phyloP scores from a whole-genome alignment of 2,329 filamentous ascomycete species.

The Triangularia verruculosa region DNA sequence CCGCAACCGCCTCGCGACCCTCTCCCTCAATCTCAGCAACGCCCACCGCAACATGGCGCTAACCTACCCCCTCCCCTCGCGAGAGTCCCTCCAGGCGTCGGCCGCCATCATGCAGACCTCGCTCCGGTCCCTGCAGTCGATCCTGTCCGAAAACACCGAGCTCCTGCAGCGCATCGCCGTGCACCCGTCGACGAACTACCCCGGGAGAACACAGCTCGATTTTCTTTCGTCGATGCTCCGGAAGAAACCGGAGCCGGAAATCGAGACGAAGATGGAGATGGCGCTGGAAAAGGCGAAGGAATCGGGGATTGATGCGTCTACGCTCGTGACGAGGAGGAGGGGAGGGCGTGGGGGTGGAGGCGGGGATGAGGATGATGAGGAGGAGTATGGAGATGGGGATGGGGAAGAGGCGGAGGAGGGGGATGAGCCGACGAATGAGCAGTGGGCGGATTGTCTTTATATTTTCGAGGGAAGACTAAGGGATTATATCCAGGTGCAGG shows the following conservation, averaged over 20 bases:
- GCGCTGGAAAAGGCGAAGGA: conserved; percentile 50
- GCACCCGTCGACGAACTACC: conserved; percentile 74
- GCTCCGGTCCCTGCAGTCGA: conserved; percentile 63
- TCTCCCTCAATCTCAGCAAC: conserved; percentile 65
- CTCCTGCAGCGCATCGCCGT: conserved; percentile 69
- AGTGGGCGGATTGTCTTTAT: conserved; percentile 37
- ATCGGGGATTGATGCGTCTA: conserved; percentile 31
- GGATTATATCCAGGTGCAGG: conserved; percentile 44
- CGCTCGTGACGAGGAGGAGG: conserved; percentile 27
- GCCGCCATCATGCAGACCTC: conserved; percentile 69
- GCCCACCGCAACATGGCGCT: conserved; percentile 59
- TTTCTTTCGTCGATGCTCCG: conserved; percentile 69
- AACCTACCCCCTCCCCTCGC: conserved; percentile 63
- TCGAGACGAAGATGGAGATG: conserved; percentile 69
- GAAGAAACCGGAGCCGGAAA: conserved; percentile 77
- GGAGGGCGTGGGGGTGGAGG: conserved; percentile 14
- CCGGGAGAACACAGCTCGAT: conserved; percentile 63
- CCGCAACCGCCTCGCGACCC: conserved; percentile 64
- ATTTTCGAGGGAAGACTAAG: conserved; percentile 34
- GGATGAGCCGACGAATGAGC: conserved; percentile 35
- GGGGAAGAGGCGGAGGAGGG: conserved; percentile 40
- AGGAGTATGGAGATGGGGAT: conserved; percentile 38
- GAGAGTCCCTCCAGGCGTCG: conserved; percentile 69
- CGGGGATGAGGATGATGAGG: conserved; percentile 36
- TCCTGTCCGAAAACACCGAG: conserved; percentile 62